Base-by-base conservation (phyloP, 352 stramenopile species). In the Globisporangium paddicum region DNA sequence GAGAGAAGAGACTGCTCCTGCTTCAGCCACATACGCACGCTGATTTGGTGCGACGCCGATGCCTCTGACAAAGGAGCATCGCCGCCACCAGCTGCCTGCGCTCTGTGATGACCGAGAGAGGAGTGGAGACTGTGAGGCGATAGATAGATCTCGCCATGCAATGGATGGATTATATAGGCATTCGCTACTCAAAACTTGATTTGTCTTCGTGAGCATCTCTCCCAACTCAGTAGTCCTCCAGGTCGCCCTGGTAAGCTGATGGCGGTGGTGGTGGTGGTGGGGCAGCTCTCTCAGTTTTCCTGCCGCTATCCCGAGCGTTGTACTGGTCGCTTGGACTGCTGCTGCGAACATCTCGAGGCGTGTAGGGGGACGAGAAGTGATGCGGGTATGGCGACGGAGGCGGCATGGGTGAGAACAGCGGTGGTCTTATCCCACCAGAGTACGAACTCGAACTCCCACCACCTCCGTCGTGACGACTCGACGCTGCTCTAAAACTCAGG, bases 81-180 rank as follows among this genome's bases (percentile, higher is more conserved):
- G 52, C 52, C 52, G 52, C 30, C 42, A 3, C 37, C n/a, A 26
- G 14, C 38, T 58, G 52, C 52, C 26, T 58, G 52, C 35, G 41
- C 14, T 18, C 23, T 50, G 38, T 18, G 47, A 40, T 7, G 47
- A 38, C 26, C 8, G 46, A n/a, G 35, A 16, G 16, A 10, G 19
- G 25, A 38, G 3, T 10, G 23, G 32, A 48, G n/a, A n/a, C n/a
- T n/a, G n/a, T n/a, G n/a, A 18, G 28, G 16, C 41, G 14, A 47
- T 46, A 13, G 10, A 25, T 51, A 19, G 6, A 37, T 38, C 14
- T 13, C 14, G 5, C 28, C n/a, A 25, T 52, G 46, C 19, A n/a
- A 35, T 58, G 38, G 21, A 46, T 56, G 37, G 35, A 56, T 57
- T 34, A 41, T 40, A 41, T 32, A 54, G 23, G 28, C 28, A 41